Conservation (phyloP, 495 filamentous ascomycete species). For the Staphylotrichum tortipilum region DNA sequence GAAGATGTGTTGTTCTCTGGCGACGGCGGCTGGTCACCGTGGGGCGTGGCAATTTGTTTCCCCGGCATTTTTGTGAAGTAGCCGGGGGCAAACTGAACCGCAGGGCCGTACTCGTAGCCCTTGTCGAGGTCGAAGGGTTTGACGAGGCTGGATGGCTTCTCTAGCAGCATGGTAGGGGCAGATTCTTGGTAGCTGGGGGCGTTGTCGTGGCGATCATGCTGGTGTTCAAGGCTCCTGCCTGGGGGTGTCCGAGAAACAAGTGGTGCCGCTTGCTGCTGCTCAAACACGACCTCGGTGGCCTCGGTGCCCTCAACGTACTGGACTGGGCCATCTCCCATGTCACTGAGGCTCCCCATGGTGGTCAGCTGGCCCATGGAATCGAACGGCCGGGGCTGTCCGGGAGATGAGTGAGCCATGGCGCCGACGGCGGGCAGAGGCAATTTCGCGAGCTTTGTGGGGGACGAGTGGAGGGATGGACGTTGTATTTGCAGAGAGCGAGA, state of each 20-base stretch:
- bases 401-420: conserved; percentile 2
- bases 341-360: neutral
- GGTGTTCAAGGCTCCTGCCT: no score
- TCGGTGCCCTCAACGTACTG: neutral
- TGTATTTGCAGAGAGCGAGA: no score
- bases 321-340: neutral
- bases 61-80: conserved; percentile 4
- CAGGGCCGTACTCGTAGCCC: conserved; percentile 5
- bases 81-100: conserved; percentile 1
- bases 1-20: neutral
- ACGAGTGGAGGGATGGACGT: no score
- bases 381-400: neutral
- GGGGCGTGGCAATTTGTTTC: neutral
- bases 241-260: no score
- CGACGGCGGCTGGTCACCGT: neutral
- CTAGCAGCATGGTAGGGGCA: conserved; percentile 4
- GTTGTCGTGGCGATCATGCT: no score
- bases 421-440: no score
- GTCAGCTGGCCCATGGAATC: neutral
- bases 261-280: neutral
- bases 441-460: no score
- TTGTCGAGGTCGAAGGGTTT: neutral
- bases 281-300: neutral
- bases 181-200: no score
- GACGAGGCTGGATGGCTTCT: neutral